phyloP scores from a whole-genome alignment of 768 basidiomycete species.

The Auricularia sp. region DNA sequence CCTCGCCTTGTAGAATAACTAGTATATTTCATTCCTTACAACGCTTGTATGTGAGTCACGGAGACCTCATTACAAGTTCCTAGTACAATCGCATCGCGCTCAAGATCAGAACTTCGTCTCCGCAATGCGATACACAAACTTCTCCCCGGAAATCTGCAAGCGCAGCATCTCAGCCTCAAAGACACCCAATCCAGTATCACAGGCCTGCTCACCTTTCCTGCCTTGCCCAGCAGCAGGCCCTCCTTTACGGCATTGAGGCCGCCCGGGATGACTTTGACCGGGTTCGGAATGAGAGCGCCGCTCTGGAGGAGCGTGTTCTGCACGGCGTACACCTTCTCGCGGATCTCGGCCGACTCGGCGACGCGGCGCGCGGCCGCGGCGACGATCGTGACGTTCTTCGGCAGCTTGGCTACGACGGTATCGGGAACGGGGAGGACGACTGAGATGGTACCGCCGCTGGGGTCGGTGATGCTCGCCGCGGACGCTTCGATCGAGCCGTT shows the following conservation, averaged over 20 bases:
- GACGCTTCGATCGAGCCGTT: slow-evolving; percentile 7
- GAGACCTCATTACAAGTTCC: too few relatives aligned
- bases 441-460: neutral
- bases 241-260: slow-evolving; percentile 7
- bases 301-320: slow-evolving; percentile 1
- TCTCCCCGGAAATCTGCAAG: slow-evolving; percentile 8
- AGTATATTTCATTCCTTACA: too few relatives aligned
- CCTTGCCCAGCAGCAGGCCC: slow-evolving; percentile 5
- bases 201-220: slow-evolving; percentile 3
- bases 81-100: too few relatives aligned
- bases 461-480: slow-evolving; percentile 2
- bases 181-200: neutral
- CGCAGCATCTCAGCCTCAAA: neutral
- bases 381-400: slow-evolving; percentile 4
- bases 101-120: slow-evolving; percentile 5
- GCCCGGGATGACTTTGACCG: slow-evolving; percentile 7
- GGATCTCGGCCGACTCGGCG: neutral
- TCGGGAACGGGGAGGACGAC: slow-evolving; percentile 2
- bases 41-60: too few relatives aligned
- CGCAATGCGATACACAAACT: slow-evolving; percentile 8
- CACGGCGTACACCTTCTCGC: slow-evolving; percentile 1
- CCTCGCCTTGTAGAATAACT: too few relatives aligned
- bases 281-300: slow-evolving; percentile 2
- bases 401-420: neutral
- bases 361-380: slow-evolving; percentile 2